Percentiles rank a stretch among this genome's conserved stretches.
phyloP scores from a whole-genome alignment of 2,329 filamentous ascomycete species.

The Beauveria scarabaeidicola region DNA sequence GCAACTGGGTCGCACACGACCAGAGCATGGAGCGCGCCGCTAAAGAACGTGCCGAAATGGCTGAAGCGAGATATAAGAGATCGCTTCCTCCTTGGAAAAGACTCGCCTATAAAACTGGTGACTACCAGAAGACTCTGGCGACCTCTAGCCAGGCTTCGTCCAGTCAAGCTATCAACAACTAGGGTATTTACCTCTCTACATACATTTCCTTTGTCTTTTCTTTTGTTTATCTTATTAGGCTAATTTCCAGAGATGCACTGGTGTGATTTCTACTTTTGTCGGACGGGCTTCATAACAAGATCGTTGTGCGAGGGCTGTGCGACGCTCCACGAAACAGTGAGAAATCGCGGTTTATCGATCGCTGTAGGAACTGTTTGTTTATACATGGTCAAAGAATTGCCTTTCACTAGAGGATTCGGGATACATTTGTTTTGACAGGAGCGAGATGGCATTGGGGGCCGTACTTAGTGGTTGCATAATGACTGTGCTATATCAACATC shows the following conservation, averaged over 20 bases:
- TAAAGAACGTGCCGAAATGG: neutral
- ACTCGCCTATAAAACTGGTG: neutral
- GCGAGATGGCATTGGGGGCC: no score
- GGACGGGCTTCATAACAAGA: neutral
- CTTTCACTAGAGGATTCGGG: no score
- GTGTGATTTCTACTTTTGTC: neutral
- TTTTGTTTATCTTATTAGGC: neutral
- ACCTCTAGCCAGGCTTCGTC: neutral
- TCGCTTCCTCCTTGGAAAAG: neutral
- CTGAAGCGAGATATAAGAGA: neutral
- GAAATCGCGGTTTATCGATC: neutral
- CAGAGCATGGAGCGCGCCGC: constrained; percentile 14
- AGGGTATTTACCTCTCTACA: neutral
- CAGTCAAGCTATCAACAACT: neutral
- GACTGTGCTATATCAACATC: neutral
- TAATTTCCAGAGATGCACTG: neutral
- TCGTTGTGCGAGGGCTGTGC: neutral
- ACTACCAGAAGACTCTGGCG: neutral
- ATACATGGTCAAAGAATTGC: no score
- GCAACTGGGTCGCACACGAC: neutral
- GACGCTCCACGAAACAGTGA: neutral
- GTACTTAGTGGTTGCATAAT: neutral
- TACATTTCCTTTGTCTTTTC: neutral
- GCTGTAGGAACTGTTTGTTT: neutral
- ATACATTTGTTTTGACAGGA: no score